Conservation (phyloP, 208 protist genomes). For the Acanthamoeba sp. region DNA sequence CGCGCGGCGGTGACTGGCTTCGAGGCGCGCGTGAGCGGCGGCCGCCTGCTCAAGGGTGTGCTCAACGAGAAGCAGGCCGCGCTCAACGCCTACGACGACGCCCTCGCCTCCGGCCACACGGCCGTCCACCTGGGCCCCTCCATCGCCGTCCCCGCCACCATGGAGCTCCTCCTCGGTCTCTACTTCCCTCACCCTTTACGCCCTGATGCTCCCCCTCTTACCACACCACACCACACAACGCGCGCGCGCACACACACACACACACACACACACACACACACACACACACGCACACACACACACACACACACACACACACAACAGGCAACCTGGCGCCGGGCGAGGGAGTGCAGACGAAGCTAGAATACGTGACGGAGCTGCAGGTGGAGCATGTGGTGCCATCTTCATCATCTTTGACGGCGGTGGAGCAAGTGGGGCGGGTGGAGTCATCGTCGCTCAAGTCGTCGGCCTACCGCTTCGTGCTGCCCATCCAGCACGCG, state of each 20-base stretch:
- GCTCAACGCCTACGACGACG: slow-evolving; percentile 39
- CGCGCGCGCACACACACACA: neutral
- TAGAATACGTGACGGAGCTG: slow-evolving; percentile 17
- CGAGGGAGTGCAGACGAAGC: slow-evolving; percentile 16
- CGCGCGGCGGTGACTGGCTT: slow-evolving; percentile 14
- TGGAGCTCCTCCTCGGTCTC: neutral
- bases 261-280: neutral
- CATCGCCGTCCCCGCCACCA: neutral
- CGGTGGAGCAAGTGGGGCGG: neutral
- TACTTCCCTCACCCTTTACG: neutral
- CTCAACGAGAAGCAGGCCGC: slow-evolving; percentile 56
- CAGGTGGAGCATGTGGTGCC: neutral
- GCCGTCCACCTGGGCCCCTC: neutral
- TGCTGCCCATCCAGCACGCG: neutral
- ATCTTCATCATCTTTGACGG: neutral
- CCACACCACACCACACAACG: too few species aligned
- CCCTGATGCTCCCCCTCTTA: too few species aligned
- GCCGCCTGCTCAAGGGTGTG: neutral
- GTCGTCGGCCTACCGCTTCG: neutral
- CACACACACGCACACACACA: too few species aligned
- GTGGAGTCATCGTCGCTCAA: neutral
- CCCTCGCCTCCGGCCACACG: slow-evolving; percentile 43
- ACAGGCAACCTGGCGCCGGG: slow-evolving; percentile 18
- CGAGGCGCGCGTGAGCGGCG: slow-evolving; percentile 2
- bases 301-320: neutral